phyloP scores from a whole-genome alignment of 495 filamentous ascomycete genomes.

The Pyrenula massariospora region DNA sequence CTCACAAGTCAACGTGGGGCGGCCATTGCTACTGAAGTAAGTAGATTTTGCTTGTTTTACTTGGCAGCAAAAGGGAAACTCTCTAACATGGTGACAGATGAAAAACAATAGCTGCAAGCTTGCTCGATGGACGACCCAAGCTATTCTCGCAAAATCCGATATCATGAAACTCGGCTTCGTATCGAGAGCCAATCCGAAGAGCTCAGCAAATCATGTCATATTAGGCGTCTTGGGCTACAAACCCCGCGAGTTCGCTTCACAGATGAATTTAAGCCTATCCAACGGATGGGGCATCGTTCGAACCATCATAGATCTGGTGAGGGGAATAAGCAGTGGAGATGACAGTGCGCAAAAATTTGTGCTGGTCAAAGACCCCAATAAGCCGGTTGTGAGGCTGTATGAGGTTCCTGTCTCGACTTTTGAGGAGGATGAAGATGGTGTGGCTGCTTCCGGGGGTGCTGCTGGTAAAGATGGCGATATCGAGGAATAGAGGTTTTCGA shows the following conservation, averaged over 20 bases:
- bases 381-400: constrained; percentile 83
- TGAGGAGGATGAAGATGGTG: constrained; percentile 56
- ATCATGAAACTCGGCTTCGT: constrained; percentile 99
- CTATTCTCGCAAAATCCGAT: constrained; percentile 89
- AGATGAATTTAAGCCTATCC: constrained; percentile 93
- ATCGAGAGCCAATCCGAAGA: constrained; percentile 82
- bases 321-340: constrained; percentile 41
- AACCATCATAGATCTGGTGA: constrained; percentile 83
- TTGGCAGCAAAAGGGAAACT: neutral
- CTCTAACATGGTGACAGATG: constrained; percentile 39
- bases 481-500: too few species aligned
- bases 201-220: constrained; percentile 79
- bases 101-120: constrained; percentile 99
- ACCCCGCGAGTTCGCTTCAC: constrained; percentile 86
- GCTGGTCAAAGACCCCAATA: constrained; percentile 84
- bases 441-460: too few species aligned
- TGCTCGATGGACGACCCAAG: constrained; percentile 91
- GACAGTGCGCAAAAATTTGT: constrained; percentile 62
- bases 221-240: constrained; percentile 96
- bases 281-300: constrained; percentile 99
- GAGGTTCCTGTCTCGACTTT: constrained; percentile 79
- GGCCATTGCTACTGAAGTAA: constrained; percentile 78
- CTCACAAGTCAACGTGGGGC: constrained; percentile 86
- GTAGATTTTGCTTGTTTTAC: neutral
- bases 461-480: too few species aligned